Base-by-base conservation (phyloP, 1,139 yeast species). In the Lipomyces yarrowii region DNA sequence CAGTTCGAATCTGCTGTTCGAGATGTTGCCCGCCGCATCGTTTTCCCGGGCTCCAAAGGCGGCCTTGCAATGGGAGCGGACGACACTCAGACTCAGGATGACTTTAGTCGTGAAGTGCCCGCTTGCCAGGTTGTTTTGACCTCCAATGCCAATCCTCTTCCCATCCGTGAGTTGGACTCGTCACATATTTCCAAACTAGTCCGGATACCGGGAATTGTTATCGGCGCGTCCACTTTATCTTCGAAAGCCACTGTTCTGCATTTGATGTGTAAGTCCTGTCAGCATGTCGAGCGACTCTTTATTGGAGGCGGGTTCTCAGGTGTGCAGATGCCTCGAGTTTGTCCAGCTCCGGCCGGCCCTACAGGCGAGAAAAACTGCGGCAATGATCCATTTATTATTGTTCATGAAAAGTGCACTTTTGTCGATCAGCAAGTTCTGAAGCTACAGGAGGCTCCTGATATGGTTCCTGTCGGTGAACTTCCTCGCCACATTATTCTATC, bases 401-500 rank as follows among this genome's bases (percentile, higher is more conserved):
- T 91, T 54, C 99, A 94, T 77, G 98, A 94, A 76, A 90, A 91
- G 75, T 92, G 98, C 0, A 82, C 86, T 21, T 96, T 93, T 76
- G 89, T 94, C 65, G 99, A 96, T 78, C 98, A 96, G 77, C 99
- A 96, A 77, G 87, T 90, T 33, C 83, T 96, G 74, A 96, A 96
- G 76, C 82, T 96, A 64, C 99, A 94, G 77, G 99, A 94, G 76
- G 84, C 96, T 18, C 98, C 99, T 15, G 99, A 94, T 77, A 90
- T 91, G 89, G 98, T 94, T 0, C 99, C 99, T 1, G 97, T 94
- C 26, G 99, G 99, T 70, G 99, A 94, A 80, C 89, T 94, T 93
- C 99, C 99, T 15, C 86, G 99, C 73, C 97, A 94, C 74, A 89
- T 96, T 61, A 78, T 91, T 69, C 82, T 96, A 72, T 91, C 96